Evolutionary conservation across 768 basidiomycete genomes (phyloP).

Genomic region (Boletus rubroflammeus): DNA sequence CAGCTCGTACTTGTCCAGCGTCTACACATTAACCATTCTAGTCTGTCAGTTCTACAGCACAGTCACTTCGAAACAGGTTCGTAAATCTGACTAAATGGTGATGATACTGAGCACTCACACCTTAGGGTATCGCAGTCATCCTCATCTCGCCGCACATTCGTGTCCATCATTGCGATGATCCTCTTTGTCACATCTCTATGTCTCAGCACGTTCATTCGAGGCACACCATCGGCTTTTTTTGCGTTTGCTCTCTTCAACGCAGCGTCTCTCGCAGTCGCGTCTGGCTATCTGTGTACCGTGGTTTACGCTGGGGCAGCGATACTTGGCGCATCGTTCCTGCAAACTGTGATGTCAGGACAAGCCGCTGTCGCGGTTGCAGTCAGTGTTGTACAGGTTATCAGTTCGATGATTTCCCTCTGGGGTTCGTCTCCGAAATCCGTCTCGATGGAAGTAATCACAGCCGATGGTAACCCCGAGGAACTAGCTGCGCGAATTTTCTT

Average conservation of each 20-base stretch:
- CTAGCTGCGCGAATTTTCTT: constrained; percentile 75
- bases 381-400: constrained; percentile 69
- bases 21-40: constrained; percentile 65
- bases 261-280: constrained; percentile 53
- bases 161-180: constrained; percentile 48
- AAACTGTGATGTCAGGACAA: constrained; percentile 79
- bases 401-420: constrained; percentile 57
- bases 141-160: constrained; percentile 54
- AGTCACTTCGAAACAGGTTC: constrained; percentile 59
- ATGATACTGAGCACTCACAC: constrained; percentile 4
- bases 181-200: constrained; percentile 57
- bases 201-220: constrained; percentile 58
- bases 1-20: constrained; percentile 60
- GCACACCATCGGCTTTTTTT: constrained; percentile 57
- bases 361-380: constrained; percentile 82
- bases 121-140: constrained; percentile 43
- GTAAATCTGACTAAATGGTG: constrained; percentile 18
- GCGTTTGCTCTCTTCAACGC: constrained; percentile 62
- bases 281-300: constrained; percentile 74
- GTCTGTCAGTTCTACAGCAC: constrained; percentile 74
- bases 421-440: constrained; percentile 33
- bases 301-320: constrained; percentile 78
- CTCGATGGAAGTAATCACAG: constrained; percentile 19
- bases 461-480: constrained; percentile 45
- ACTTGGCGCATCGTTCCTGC: constrained; percentile 70